A percentile compares a stretch with the other conserved stretches of the same genome.
Evolutionary conservation across 1,139 yeast genomes (phyloP).

Genomic region (Martiniozyma asiatica): DNA sequence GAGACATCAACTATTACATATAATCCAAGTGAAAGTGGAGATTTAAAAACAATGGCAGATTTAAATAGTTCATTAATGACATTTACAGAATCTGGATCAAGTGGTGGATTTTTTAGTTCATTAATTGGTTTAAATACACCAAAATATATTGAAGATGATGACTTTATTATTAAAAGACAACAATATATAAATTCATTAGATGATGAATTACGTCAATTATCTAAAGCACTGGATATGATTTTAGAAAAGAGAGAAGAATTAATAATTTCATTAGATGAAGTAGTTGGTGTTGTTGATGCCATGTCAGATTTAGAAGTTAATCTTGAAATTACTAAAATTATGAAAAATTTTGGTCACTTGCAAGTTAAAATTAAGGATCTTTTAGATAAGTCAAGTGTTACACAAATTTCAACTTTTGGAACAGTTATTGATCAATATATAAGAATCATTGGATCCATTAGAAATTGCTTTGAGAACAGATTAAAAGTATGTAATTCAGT

Average conservation of each 20-base stretch:
- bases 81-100: conserved; percentile 17
- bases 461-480: conserved; percentile 66
- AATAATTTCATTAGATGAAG: conserved; percentile 53
- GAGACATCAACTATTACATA: conserved; percentile 28
- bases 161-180: conserved; percentile 60
- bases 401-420: conserved; percentile 79
- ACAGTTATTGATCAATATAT: conserved; percentile 81
- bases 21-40: conserved; percentile 33
- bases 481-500: conserved; percentile 54
- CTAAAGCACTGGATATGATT: conserved; percentile 63
- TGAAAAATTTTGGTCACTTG: conserved; percentile 57
- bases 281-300: conserved; percentile 39
- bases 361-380: conserved; percentile 64
- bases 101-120: conserved; percentile 52
- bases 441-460: conserved; percentile 65
- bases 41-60: conserved; percentile 20
- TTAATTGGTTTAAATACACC: conserved; percentile 35
- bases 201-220: conserved; percentile 54
- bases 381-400: conserved; percentile 68
- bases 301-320: conserved; percentile 70
- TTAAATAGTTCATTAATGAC: conserved; percentile 16
- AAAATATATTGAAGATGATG: conserved; percentile 69
- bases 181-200: conserved; percentile 64
- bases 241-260: conserved; percentile 69
- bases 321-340: conserved; percentile 47